Evolutionary conservation across 257 asterid genomes (phyloP).

Genomic region (Striga asiatica): DNA sequence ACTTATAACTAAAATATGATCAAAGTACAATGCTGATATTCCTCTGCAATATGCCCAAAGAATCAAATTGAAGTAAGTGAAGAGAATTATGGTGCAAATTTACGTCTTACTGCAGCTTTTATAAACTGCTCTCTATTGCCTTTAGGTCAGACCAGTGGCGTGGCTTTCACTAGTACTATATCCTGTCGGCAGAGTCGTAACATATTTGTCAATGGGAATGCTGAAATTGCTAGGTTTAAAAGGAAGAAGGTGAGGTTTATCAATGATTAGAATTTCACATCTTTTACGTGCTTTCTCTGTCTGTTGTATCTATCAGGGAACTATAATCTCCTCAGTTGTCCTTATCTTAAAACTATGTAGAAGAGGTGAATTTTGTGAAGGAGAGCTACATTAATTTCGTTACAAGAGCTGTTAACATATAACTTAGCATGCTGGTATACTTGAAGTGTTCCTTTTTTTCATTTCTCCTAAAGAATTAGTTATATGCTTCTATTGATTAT

Average conservation of each 20-base stretch:
- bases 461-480: background rate
- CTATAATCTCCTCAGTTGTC: background rate
- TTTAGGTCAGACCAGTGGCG: constrained; percentile 98
- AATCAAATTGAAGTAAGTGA: background rate
- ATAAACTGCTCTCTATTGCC: constrained; percentile 24
- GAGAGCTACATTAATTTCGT: background rate
- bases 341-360: constrained; percentile 2
- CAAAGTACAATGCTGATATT: background rate
- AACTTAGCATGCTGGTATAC: background rate
- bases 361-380: constrained; percentile 3
- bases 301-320: background rate
- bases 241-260: constrained; percentile 64
- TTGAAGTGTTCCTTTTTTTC: background rate
- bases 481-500: background rate
- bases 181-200: constrained; percentile 96
- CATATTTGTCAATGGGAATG: constrained; percentile 97
- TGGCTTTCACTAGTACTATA: constrained; percentile 90
- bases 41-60: background rate
- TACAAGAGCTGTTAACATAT: constrained; percentile 10
- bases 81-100: background rate
- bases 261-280: background rate
- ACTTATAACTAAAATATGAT: constrained; percentile 5
- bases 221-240: constrained; percentile 87
- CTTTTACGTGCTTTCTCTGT: background rate
- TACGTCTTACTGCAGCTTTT: constrained; percentile 12